Conservation (phyloP, 768 basidiomycete species). For the Kwoniella dejecticola region DNA sequence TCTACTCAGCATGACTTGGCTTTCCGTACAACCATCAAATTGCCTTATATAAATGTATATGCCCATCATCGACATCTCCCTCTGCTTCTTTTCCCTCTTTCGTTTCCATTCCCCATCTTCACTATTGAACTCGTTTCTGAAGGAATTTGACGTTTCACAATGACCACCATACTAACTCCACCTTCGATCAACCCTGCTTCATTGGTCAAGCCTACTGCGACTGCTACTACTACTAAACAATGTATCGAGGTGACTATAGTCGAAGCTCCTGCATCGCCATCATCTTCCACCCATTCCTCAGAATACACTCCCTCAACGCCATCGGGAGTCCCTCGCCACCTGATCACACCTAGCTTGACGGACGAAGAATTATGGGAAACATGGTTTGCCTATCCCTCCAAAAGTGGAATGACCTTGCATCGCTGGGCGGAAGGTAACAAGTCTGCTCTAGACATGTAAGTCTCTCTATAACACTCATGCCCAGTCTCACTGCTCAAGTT, state of each 20-base stretch:
- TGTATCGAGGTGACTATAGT: conserved; percentile 7
- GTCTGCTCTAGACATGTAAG: conserved; percentile 9
- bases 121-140: not conserved
- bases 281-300: not conserved
- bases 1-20: no score
- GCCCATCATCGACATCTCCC: not conserved
- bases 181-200: no score
- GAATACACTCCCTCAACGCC: no score
- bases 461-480: not conserved
- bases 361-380: conserved; percentile 17
- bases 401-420: conserved; percentile 11
- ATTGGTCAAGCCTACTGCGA: not conserved
- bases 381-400: conserved; percentile 17
- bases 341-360: not conserved
- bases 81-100: not conserved
- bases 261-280: conserved; percentile 2
- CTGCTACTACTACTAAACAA: not conserved
- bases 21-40: no score
- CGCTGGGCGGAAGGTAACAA: conserved; percentile 16
- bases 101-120: not conserved
- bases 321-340: not conserved
- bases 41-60: no score
- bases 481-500: not conserved
- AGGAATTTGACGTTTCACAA: not conserved
- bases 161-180: not conserved